Evolutionary conservation across 1,284 basidiomycete genomes (phyloP), one percentile per base, ranked within the genome.

Genomic region (Microbotryum saponariae): DNA sequence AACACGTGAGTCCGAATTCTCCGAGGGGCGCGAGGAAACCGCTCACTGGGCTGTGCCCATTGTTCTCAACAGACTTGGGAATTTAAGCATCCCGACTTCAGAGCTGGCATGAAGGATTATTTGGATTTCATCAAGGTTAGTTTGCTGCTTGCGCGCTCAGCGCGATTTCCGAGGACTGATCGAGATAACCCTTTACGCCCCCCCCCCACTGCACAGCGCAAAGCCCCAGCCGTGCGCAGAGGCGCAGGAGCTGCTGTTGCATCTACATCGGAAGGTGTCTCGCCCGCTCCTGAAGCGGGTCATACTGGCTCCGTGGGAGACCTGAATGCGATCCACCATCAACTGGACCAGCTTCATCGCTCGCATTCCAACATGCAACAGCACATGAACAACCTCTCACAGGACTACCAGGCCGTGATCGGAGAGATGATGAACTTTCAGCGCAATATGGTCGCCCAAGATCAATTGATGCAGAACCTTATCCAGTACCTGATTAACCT

Each of bases 11-110:
- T 48, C 31, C n/a, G 5, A 14, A 2, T 21, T 29, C n/a, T 3
- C 10, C n/a, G 21, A 10, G 8, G 21, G 12, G 14, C 14, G 14
- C 63, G 74, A 74, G 52, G 74, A 73, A 54, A 71, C 68, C 29
- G 25, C 25, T 20, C 12, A 8, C 42, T n/a, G 8, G 31, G 53
- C 45, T 45, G 12, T 25, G 12, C 25, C 23, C 14, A 18, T 52
- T 61, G 20, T 16, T 54, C 51, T 50, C 52, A 27, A 23, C 76
- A 90, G 83, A 85, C 85, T 64, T 98, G 94, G 93, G 94, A 92
- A 33, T 98, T 98, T 75, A 85, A 88, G 57, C 93, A 97, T 76
- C 91, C 92, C 6, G 87, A 91, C 73, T 97, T 98, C 76, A 87
- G 88, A 70, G 85, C 89, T 9, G 88, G 92, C 75, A 80, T 88